phyloP scores from a whole-genome alignment of 768 basidiomycete genomes.

The Baorangia bicolor region DNA sequence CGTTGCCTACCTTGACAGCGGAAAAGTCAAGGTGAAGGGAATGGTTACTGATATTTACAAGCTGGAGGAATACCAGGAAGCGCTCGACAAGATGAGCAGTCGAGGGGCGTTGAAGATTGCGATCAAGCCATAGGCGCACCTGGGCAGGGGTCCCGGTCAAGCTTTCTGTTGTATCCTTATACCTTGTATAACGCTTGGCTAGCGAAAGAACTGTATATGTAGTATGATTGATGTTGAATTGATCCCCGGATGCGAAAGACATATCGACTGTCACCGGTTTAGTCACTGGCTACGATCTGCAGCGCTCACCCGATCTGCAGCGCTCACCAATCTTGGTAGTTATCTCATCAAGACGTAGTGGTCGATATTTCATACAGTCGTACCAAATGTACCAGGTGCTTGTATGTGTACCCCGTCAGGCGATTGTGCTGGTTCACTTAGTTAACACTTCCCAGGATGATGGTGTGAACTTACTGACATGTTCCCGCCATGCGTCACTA shows the following conservation, averaged over 20 bases:
- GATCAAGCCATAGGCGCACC: slow-evolving; percentile 47
- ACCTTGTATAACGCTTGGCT: slow-evolving; percentile 11
- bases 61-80: slow-evolving; percentile 66
- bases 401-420: background rate
- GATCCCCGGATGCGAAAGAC: too few relatives aligned
- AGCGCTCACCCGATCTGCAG: too few relatives aligned
- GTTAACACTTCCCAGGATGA: slow-evolving; percentile 14
- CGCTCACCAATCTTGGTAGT: too few relatives aligned
- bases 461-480: background rate
- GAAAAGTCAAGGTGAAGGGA: slow-evolving; percentile 79
- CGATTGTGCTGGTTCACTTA: background rate
- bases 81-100: slow-evolving; percentile 71
- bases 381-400: too few relatives aligned
- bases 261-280: too few relatives aligned
- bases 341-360: too few relatives aligned
- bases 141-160: background rate
- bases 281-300: too few relatives aligned
- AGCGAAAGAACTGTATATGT: background rate
- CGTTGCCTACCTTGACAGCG: slow-evolving; percentile 83
- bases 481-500: slow-evolving; percentile 1
- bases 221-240: background rate
- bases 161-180: slow-evolving; percentile 21
- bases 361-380: too few relatives aligned
- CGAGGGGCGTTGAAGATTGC: slow-evolving; percentile 61
- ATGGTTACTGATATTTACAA: slow-evolving; percentile 73